These are phyloP conservation scores for Alternaria gaisen DNA, from an alignment of 2,329 filamentous ascomycete species.

Conservation along the genomic window DNA sequence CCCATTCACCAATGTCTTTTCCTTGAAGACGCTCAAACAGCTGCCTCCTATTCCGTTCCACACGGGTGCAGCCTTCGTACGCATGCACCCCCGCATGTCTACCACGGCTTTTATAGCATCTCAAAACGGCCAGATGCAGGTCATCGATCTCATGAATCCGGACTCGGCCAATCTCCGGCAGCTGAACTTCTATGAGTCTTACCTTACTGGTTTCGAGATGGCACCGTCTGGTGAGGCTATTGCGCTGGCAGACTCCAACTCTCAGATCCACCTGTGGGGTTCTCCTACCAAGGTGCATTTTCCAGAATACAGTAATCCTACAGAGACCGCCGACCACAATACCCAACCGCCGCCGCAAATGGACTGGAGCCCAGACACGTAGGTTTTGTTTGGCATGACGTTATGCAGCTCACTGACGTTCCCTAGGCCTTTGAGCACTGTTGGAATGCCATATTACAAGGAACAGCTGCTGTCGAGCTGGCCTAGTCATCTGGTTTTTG, in stretches of 20 bases:
- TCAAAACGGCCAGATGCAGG: slow-evolving; percentile 90
- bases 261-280: slow-evolving; percentile 85
- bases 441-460: slow-evolving; percentile 94
- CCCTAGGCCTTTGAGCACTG: slow-evolving; percentile 75
- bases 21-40: slow-evolving; percentile 87
- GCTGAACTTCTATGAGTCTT: slow-evolving; percentile 75
- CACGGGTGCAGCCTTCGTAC: slow-evolving; percentile 89
- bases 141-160: slow-evolving; percentile 94
- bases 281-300: slow-evolving; percentile 87
- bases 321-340: slow-evolving; percentile 74
- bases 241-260: slow-evolving; percentile 80
- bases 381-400: slow-evolving; percentile 41
- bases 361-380: slow-evolving; percentile 77
- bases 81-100: slow-evolving; percentile 95
- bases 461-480: slow-evolving; percentile 88
- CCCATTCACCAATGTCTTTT: slow-evolving; percentile 93
- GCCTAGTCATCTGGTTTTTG: slow-evolving; percentile 83
- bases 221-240: slow-evolving; percentile 88
- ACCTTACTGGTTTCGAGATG: slow-evolving; percentile 82
- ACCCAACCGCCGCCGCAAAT: slow-evolving; percentile 66
- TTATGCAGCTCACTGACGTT: slow-evolving; percentile 12
- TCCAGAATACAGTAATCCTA: slow-evolving; percentile 79
- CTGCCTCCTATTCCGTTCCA: slow-evolving; percentile 92
- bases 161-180: slow-evolving; percentile 87
- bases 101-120: slow-evolving; percentile 95